Conservation (phyloP, 2,329 filamentous ascomycete genomes). For the Neonectria ditissima region DNA sequence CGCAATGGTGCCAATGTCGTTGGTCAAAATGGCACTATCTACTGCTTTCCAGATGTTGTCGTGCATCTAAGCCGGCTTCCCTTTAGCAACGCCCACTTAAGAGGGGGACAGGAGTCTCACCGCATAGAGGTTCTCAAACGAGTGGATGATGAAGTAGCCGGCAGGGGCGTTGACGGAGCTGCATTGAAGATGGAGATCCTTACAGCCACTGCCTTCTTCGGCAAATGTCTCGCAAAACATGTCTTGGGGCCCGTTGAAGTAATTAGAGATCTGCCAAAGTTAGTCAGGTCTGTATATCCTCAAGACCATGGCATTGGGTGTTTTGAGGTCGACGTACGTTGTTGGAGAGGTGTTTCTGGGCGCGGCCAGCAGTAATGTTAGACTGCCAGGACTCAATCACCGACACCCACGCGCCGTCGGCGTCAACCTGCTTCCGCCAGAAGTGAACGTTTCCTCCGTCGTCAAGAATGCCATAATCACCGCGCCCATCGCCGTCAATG, state of each 20-base stretch:
- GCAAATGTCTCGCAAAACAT: conserved; percentile 29
- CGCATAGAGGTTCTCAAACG: too few relatives aligned
- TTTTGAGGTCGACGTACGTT: conserved; percentile 1
- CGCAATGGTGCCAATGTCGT: conserved; percentile 25
- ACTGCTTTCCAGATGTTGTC: conserved; percentile 29
- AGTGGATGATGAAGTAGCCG: conserved; percentile 20
- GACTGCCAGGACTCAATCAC: conserved; percentile 23
- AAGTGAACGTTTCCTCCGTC: too few relatives aligned
- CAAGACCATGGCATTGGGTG: neutral
- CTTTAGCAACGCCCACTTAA: neutral
- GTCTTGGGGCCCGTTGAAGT: conserved; percentile 27
- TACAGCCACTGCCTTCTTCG: conserved; percentile 25
- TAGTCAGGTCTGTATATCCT: fast-evolving
- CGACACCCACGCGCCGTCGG: conserved; percentile 19
- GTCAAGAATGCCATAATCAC: too few relatives aligned
- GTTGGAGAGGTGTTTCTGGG: conserved; percentile 28
- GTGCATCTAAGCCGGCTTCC: conserved; percentile 14
- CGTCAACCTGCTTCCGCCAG: conserved; percentile 12
- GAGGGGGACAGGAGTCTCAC: too few relatives aligned
- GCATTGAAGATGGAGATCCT: conserved; percentile 26
- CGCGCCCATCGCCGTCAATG: too few relatives aligned
- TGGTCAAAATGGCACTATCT: conserved; percentile 25
- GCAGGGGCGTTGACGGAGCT: conserved; percentile 19
- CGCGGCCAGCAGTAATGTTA: conserved; percentile 12
- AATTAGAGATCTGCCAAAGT: conserved; percentile 12